Percentiles rank a stretch among this genome's conserved stretches.
Evolutionary conservation across 2,329 filamentous ascomycete genomes (phyloP).

Genomic region (Plenodomus biglobosus): DNA sequence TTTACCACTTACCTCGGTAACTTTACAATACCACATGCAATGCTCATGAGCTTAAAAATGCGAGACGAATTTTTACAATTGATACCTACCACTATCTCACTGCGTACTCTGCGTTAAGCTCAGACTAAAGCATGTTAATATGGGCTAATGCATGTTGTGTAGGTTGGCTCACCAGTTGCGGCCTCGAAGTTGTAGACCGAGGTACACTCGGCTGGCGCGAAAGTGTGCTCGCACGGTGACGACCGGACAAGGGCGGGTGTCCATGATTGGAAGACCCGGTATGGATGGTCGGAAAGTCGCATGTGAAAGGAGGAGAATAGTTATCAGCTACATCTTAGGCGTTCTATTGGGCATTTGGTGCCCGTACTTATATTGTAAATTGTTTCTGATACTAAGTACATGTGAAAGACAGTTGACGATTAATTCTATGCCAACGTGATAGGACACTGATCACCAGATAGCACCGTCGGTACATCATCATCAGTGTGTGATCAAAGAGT

Average conservation of each 20-base stretch:
- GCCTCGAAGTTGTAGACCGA: constrained; percentile 20
- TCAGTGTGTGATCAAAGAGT: too few species aligned
- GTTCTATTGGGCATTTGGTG: neutral
- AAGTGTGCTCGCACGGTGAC: neutral
- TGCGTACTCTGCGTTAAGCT: neutral
- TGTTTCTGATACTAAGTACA: neutral
- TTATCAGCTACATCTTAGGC: neutral
- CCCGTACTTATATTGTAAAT: neutral
- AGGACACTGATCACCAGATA: too few species aligned
- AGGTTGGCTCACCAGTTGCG: constrained; percentile 15
- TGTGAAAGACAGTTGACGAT: neutral
- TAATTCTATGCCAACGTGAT: neutral
- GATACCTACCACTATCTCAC: neutral
- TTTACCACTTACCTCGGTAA: constrained; percentile 3
- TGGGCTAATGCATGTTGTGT: constrained; percentile 10
- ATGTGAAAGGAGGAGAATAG: neutral
- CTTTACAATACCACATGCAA: constrained; percentile 13
- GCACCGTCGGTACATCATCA: too few species aligned
- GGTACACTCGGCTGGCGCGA: constrained; percentile 1
- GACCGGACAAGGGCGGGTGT: neutral
- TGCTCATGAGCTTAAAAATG: constrained; percentile 7
- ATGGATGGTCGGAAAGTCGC: neutral
- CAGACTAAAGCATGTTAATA: constrained; percentile 9
- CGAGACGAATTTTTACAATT: constrained; percentile 1
- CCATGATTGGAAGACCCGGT: neutral